Conservation (phyloP, 202 grass and related monocot species). For the Carex sylvatica region DNA sequence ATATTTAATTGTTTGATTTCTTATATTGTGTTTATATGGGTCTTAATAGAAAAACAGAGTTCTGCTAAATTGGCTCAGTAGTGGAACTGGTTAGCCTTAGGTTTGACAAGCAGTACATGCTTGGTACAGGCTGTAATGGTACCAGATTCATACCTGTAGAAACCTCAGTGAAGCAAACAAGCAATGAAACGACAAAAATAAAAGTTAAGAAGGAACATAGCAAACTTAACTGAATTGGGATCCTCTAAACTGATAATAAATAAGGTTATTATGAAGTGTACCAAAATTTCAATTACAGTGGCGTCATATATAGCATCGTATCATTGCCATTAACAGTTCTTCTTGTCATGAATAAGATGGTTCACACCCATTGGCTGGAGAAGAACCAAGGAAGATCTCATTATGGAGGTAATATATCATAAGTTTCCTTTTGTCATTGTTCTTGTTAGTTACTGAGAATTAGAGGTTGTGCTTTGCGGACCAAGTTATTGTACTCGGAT, state of each 20-base stretch:
- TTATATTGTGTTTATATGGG: slow-evolving; percentile 6
- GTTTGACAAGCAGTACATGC: not conserved
- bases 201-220: not conserved
- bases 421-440: slow-evolving; percentile 10
- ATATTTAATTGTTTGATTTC: not conserved
- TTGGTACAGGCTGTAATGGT: not conserved
- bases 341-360: slow-evolving; percentile 66
- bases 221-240: not conserved
- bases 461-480: not conserved
- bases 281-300: not conserved
- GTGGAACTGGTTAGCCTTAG: not conserved
- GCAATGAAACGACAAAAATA: not conserved
- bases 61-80: not conserved
- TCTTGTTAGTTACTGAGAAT: not conserved
- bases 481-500: not conserved
- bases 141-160: not conserved
- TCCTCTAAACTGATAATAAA: slow-evolving; percentile 4
- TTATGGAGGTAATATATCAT: slow-evolving; percentile 61
- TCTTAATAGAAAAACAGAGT: not conserved
- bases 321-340: not conserved
- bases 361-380: slow-evolving; percentile 92
- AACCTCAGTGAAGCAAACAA: not conserved
- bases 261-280: not conserved
- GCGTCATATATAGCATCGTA: not conserved
- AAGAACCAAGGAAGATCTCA: slow-evolving; percentile 91